Evolutionary conservation across 169 alveolate species (phyloP).

Genomic region (Babesia ovata): DNA sequence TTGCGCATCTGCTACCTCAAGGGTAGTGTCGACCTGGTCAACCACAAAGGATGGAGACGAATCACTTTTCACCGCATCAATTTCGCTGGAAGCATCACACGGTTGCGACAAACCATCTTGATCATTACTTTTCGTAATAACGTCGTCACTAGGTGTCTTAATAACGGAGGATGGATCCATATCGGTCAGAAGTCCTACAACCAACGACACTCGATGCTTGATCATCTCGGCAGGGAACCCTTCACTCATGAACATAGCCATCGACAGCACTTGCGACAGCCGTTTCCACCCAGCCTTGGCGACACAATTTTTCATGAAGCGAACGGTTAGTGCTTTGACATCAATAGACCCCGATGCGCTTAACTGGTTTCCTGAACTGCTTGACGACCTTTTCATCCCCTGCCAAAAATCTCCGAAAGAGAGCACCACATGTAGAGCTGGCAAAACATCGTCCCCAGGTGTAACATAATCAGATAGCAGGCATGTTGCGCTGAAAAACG

Average conservation of each 20-base stretch:
- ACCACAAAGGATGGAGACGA: not conserved
- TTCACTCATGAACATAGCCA: conserved; percentile 16
- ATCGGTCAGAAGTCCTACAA: not conserved
- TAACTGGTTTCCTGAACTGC: not conserved
- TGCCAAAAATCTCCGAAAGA: conserved; percentile 19
- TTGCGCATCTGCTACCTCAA: not conserved
- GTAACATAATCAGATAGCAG: not conserved
- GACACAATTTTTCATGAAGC: conserved; percentile 8
- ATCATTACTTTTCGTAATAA: no score
- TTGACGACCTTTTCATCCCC: not conserved
- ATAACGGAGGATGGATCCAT: not conserved
- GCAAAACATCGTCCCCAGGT: not conserved
- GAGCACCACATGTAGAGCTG: conserved; percentile 8
- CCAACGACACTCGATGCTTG: conserved; percentile 3
- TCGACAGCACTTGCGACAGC: conserved; percentile 10
- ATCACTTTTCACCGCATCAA: not conserved
- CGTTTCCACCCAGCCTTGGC: conserved; percentile 12
- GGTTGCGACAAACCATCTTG: not conserved
- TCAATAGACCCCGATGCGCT: not conserved
- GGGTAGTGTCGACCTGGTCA: not conserved
- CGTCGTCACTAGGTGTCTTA: not conserved
- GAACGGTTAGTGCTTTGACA: conserved; percentile 1
- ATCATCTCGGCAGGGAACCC: conserved; percentile 6
- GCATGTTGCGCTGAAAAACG: conserved; percentile 9
- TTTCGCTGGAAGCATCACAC: no score